A percentile compares a stretch with the other conserved stretches of the same genome.
Evolutionary conservation across 2,329 filamentous ascomycete species (phyloP).

Genomic region (Laburnicola sp.): DNA sequence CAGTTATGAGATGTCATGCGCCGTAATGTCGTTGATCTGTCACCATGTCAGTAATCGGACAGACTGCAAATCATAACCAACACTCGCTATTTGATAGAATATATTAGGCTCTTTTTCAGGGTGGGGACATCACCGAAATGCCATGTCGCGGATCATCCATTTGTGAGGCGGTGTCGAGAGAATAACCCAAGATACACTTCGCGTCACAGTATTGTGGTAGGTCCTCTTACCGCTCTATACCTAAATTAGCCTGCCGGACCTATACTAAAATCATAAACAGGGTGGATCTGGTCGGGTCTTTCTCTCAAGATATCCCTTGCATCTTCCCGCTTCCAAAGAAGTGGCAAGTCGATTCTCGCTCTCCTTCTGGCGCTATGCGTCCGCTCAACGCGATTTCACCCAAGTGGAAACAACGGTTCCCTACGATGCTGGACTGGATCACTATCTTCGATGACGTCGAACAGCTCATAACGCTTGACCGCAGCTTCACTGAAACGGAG

Average conservation of each 20-base stretch:
- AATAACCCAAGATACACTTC: constrained; percentile 27
- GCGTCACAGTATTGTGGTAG: constrained; percentile 37
- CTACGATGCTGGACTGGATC: constrained; percentile 30
- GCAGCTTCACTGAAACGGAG: constrained; percentile 28
- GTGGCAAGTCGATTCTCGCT: constrained; percentile 40
- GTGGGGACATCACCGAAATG: constrained; percentile 30
- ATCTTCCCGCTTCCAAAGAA: constrained; percentile 26
- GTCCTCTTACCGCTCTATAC: neutral
- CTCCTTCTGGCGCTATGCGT: constrained; percentile 63
- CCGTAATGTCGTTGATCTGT: constrained; percentile 30
- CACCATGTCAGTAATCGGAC: constrained; percentile 26
- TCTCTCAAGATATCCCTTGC: constrained; percentile 35
- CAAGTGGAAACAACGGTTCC: constrained; percentile 58
- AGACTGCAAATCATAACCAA: neutral
- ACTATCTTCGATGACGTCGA: constrained; percentile 33
- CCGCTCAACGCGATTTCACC: constrained; percentile 58
- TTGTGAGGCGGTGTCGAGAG: constrained; percentile 29
- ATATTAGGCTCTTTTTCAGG: constrained; percentile 23
- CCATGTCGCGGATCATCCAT: constrained; percentile 26
- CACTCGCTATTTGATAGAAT: constrained; percentile 2
- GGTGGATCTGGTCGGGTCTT: constrained; percentile 33
- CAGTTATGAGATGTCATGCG: constrained; percentile 25
- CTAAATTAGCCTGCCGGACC: neutral
- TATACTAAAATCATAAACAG: constrained; percentile 18
- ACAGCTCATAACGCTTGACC: constrained; percentile 31